Conservation (phyloP, 306 rosid species). For the Trifolium repens region DNA sequence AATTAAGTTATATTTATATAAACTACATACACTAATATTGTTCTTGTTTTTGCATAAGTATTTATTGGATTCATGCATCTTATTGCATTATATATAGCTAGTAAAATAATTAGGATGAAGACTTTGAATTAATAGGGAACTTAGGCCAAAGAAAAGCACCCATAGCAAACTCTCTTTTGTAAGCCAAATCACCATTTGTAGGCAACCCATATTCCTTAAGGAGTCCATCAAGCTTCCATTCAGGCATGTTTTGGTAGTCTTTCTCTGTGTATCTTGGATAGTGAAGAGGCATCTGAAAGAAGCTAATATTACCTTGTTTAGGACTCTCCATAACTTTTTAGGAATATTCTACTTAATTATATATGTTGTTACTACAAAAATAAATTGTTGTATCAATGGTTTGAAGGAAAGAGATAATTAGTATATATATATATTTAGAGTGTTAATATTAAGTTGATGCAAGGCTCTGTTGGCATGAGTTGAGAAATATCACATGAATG, state of each 20-base stretch:
- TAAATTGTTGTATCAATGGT: neutral
- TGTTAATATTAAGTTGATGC: conserved; percentile 32
- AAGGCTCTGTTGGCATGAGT: conserved; percentile 49
- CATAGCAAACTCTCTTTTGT: conserved; percentile 73
- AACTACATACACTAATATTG: neutral
- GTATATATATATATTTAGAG: conserved; percentile 3
- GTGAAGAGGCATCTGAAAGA: conserved; percentile 85
- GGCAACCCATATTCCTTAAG: conserved; percentile 79
- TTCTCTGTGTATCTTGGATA: conserved; percentile 72
- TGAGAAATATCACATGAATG: conserved; percentile 61
- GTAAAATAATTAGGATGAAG: conserved; percentile 9
- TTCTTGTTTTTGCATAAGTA: neutral
- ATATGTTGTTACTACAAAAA: neutral
- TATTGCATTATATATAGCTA: neutral
- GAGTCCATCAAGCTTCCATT: conserved; percentile 74
- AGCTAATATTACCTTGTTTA: conserved; percentile 33
- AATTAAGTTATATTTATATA: neutral
- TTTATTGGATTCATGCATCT: neutral
- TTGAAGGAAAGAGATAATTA: neutral
- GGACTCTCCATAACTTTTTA: conserved; percentile 21
- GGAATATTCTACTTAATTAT: neutral
- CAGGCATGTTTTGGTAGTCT: conserved; percentile 78
- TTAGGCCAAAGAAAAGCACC: conserved; percentile 85
- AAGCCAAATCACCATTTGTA: conserved; percentile 64
- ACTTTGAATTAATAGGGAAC: conserved; percentile 1